Conservation (phyloP, 441 rosid genomes). For the Euphorbia neoarborescens region DNA sequence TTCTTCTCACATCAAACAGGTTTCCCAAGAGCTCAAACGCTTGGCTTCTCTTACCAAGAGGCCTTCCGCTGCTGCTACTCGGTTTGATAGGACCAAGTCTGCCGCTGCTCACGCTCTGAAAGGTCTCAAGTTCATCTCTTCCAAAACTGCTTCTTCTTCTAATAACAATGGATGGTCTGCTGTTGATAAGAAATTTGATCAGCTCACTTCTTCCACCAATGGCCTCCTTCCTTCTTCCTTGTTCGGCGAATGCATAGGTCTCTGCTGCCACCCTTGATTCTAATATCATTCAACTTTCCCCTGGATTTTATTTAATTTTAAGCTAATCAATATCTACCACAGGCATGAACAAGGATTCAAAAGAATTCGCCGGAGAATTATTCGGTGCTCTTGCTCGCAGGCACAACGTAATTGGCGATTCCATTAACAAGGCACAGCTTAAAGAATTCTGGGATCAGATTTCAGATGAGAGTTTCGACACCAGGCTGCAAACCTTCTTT, state of each 20-base stretch:
- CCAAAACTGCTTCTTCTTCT: conserved; percentile 39
- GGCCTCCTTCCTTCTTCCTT: conserved; percentile 51
- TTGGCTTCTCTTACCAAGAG: conserved; percentile 44
- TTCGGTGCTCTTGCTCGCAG: conserved; percentile 61
- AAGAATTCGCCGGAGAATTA: conserved; percentile 69
- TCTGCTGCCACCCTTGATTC: no score
- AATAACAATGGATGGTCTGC: conserved; percentile 44
- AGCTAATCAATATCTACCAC: background rate
- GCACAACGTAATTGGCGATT: conserved; percentile 49
- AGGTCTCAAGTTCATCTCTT: conserved; percentile 65
- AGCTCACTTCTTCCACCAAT: conserved; percentile 42
- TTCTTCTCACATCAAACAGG: conserved; percentile 56
- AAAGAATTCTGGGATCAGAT: conserved; percentile 67
- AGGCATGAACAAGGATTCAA: conserved; percentile 83
- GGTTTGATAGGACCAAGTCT: conserved; percentile 58
- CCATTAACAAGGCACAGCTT: conserved; percentile 56
- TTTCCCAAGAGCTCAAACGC: conserved; percentile 70
- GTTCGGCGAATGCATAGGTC: conserved; percentile 81
- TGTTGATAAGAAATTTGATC: conserved; percentile 50
- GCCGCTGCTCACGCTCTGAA: conserved; percentile 65
- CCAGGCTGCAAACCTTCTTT: conserved; percentile 78
- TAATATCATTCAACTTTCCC: no score
- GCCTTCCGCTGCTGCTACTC: conserved; percentile 27
- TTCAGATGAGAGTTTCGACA: conserved; percentile 72
- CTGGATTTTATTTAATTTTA: background rate